These are phyloP conservation scores for Penicillium freii DNA, from an alignment of 2,329 filamentous ascomycete species.

Conservation along the genomic window DNA sequence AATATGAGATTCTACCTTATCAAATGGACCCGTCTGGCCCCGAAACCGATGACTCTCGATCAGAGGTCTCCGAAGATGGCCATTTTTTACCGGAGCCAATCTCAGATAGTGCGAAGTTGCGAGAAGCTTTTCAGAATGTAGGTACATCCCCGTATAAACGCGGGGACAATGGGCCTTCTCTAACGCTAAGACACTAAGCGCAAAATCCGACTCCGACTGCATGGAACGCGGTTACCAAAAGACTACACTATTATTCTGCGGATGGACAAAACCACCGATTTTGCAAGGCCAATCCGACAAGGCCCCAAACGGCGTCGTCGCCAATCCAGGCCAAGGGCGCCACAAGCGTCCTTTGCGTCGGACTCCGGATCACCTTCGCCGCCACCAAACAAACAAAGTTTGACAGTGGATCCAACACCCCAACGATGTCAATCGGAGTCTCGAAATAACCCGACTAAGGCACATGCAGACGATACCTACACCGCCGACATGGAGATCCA, in stretches of 20 bases:
- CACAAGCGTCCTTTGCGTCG: slow-evolving; percentile 13
- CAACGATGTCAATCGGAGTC: neutral
- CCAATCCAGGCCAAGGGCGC: neutral
- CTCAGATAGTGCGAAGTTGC: slow-evolving; percentile 47
- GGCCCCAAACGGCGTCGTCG: slow-evolving; percentile 26
- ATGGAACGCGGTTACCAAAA: slow-evolving; percentile 54
- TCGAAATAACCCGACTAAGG: too few species aligned
- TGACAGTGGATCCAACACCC: neutral
- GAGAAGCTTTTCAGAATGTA: slow-evolving; percentile 51
- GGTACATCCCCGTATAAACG: neutral
- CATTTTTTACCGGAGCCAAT: slow-evolving; percentile 7
- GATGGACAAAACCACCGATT: slow-evolving; percentile 37
- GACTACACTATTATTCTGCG: slow-evolving; percentile 56
- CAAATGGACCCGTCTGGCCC: slow-evolving; percentile 33
- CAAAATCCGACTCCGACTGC: slow-evolving; percentile 57
- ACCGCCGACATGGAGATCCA: slow-evolving; percentile 55
- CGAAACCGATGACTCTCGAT: slow-evolving; percentile 37
- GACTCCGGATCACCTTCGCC: slow-evolving; percentile 23
- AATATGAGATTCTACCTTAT: slow-evolving; percentile 55
- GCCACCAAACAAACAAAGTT: neutral
- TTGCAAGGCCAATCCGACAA: slow-evolving; percentile 13
- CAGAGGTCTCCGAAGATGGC: slow-evolving; percentile 19
- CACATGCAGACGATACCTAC: slow-evolving; percentile 9
- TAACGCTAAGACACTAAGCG: slow-evolving; percentile 31
- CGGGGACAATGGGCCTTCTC: neutral